Evolutionary conservation across 305 asterid genomes (phyloP).

Genomic region (Caryopteris hybrid): DNA sequence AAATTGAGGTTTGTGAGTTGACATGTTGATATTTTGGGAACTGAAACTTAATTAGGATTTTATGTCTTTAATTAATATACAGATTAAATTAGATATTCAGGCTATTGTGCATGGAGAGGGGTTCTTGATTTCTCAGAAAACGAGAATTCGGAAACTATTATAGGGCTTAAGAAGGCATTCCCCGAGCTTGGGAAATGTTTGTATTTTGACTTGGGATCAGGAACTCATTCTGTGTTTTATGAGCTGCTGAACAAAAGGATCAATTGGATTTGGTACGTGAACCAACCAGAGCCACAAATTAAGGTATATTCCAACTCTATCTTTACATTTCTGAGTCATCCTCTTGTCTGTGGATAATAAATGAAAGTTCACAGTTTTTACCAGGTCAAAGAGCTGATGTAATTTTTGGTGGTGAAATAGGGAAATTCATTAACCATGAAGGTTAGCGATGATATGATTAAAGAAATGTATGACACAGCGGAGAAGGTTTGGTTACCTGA

Average conservation of each 20-base stretch:
- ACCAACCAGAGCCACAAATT: constrained; percentile 68
- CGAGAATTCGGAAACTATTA: constrained; percentile 48
- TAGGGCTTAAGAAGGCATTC: constrained; percentile 51
- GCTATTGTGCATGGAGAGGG: constrained; percentile 89
- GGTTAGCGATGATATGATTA: constrained; percentile 55
- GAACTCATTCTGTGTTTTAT: constrained; percentile 57
- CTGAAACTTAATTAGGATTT: not conserved
- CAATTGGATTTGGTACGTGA: constrained; percentile 91
- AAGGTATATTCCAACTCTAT: constrained; percentile 35
- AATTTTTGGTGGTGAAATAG: constrained; percentile 26
- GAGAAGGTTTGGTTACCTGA: constrained; percentile 63
- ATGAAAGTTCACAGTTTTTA: too few relatives aligned
- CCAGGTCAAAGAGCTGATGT: not conserved
- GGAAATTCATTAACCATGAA: constrained; percentile 74
- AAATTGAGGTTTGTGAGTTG: constrained; percentile 50
- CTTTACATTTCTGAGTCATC: not conserved
- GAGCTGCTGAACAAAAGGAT: constrained; percentile 61
- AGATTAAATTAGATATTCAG: constrained; percentile 55
- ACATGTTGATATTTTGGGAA: not conserved
- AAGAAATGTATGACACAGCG: constrained; percentile 56
- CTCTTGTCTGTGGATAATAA: too few relatives aligned
- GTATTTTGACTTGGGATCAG: constrained; percentile 55
- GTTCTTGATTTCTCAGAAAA: constrained; percentile 53
- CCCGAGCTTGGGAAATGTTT: constrained; percentile 77
- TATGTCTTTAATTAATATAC: not conserved